Evolutionary conservation across 371 early-diverging fungal genomes (phyloP).

Genomic region (Gilbertella persicaria): DNA sequence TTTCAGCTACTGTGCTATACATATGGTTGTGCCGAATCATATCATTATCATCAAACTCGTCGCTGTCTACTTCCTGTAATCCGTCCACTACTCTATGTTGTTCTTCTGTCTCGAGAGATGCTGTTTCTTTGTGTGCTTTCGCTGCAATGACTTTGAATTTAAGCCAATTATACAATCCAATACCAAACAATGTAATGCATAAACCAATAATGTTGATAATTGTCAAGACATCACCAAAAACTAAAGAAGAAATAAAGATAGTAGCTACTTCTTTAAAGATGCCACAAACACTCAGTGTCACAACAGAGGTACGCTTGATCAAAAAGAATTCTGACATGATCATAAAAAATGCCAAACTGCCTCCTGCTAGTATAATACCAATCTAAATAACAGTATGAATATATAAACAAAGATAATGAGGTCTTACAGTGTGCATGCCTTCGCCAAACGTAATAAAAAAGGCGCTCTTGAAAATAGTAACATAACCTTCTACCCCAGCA

Average conservation of each 20-base stretch:
- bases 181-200: constrained; percentile 71
- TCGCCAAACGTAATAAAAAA: constrained; percentile 45
- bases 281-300: constrained; percentile 91
- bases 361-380: constrained; percentile 60
- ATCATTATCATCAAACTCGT: constrained; percentile 1
- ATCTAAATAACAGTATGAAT: constrained; percentile 19
- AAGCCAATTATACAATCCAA: constrained; percentile 66
- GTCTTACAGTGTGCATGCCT: constrained; percentile 44
- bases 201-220: constrained; percentile 69
- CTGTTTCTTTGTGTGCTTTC: constrained; percentile 11
- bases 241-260: constrained; percentile 61
- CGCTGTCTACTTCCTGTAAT: constrained; percentile 2
- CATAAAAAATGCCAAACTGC: constrained; percentile 87
- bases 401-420: neutral
- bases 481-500: constrained; percentile 61
- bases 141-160: constrained; percentile 34
- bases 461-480: constrained; percentile 53
- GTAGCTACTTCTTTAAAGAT: constrained; percentile 88
- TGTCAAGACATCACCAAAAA: constrained; percentile 77
- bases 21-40: constrained; percentile 16
- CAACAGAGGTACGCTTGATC: constrained; percentile 84
- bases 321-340: constrained; percentile 85
- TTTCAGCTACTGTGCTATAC: constrained; percentile 51
- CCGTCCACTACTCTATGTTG: neutral
- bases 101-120: constrained; percentile 1